Conservation (phyloP, 352 stramenopile species). For the Phytophthora pluvialis region DNA sequence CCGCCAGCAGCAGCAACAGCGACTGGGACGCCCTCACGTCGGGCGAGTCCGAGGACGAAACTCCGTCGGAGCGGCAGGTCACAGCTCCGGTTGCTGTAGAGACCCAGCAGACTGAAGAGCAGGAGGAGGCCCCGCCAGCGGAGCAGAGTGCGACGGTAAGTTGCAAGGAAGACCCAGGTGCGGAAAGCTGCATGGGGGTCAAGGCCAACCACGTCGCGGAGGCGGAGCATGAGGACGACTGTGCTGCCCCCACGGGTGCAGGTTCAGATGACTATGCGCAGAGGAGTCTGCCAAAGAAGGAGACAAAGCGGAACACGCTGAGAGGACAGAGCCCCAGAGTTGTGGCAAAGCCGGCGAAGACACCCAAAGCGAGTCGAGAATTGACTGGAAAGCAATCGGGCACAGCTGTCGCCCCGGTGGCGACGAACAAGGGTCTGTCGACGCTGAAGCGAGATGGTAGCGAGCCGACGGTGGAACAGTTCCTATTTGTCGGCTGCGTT, state of each 20-base stretch:
- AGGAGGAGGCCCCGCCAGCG: background rate
- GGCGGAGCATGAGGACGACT: constrained; percentile 21
- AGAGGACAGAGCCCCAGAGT: background rate
- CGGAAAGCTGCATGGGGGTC: background rate
- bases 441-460: background rate
- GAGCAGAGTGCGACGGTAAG: background rate
- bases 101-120: background rate
- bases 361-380: constrained; percentile 4
- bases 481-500: constrained; percentile 35
- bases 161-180: constrained; percentile 7
- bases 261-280: background rate
- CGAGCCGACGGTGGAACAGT: constrained; percentile 20
- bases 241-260: background rate
- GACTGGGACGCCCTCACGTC: constrained; percentile 16
- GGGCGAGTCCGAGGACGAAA: constrained; percentile 18
- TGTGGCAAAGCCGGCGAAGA: constrained; percentile 1
- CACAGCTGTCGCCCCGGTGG: background rate
- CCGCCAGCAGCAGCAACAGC: background rate
- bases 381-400: background rate
- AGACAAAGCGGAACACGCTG: background rate
- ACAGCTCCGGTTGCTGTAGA: background rate
- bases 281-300: background rate
- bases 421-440: background rate
- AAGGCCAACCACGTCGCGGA: background rate
- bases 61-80: background rate